phyloP scores from a whole-genome alignment of 176 grass and related monocot genomes.

The Cenchrus fungigraminus region DNA sequence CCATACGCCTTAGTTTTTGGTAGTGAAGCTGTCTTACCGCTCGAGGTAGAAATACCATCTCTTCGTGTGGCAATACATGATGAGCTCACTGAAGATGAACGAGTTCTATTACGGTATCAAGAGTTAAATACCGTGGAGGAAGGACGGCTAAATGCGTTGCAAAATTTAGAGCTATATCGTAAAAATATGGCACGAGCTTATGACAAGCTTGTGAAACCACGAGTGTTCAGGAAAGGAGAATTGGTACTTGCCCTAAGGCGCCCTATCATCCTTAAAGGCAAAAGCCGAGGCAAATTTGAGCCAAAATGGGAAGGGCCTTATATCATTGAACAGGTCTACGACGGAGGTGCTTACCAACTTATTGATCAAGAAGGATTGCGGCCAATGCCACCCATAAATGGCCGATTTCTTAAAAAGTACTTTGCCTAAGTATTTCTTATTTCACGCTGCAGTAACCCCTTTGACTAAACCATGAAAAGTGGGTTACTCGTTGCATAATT shows the following conservation, averaged over 20 bases:
- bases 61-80: not conserved
- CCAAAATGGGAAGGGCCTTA: constrained; percentile 6
- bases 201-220: not conserved
- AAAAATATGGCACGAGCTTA: not conserved
- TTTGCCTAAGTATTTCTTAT: not conserved
- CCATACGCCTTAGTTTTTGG: constrained; percentile 1
- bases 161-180: not conserved
- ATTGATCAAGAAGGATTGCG: not conserved
- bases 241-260: not conserved
- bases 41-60: not conserved
- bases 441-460: too few species aligned
- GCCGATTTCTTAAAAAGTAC: not conserved
- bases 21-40: not conserved
- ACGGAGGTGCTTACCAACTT: not conserved
- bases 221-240: not conserved
- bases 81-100: not conserved
- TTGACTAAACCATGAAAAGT: too few species aligned
- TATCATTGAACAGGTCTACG: not conserved
- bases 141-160: not conserved
- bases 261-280: not conserved
- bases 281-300: not conserved
- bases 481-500: too few species aligned
- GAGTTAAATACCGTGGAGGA: not conserved
- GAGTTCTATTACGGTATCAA: not conserved
- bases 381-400: not conserved